Conservation (phyloP, 2,329 filamentous ascomycete genomes). For the Cladophialophora exuberans region DNA sequence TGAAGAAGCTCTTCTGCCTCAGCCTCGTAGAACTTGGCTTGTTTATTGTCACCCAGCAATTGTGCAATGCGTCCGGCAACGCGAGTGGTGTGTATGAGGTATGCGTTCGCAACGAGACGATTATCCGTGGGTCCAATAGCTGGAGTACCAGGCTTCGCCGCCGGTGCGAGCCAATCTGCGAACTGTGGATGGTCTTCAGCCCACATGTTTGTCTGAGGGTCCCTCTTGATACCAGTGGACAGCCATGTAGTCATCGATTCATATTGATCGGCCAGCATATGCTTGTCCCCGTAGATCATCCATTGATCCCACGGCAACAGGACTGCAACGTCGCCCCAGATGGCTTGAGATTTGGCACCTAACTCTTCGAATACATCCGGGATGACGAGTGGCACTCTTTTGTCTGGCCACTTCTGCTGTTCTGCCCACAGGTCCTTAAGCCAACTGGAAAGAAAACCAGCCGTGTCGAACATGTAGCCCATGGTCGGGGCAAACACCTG, state of each 20-base stretch:
- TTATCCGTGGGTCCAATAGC: background rate
- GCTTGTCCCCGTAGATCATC: background rate
- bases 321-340: background rate
- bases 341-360: too few relatives aligned
- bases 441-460: conserved; percentile 57
- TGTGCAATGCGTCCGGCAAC: background rate
- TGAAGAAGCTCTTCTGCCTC: background rate
- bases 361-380: too few relatives aligned
- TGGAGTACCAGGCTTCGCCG: background rate
- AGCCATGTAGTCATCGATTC: background rate
- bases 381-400: conserved; percentile 39
- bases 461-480: conserved; percentile 58
- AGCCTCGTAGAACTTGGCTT: background rate
- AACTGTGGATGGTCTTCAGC: too few relatives aligned
- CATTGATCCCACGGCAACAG: background rate
- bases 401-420: conserved; percentile 34
- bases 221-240: too few relatives aligned
- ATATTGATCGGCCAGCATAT: background rate
- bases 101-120: background rate
- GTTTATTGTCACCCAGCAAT: background rate
- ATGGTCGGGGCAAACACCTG: conserved; percentile 56
- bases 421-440: conserved; percentile 50
- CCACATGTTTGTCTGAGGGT: too few relatives aligned
- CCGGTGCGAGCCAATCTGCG: background rate
- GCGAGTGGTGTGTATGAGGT: background rate